Percentiles rank a stretch among this genome's conserved stretches.
Evolutionary conservation across 495 filamentous ascomycete genomes (phyloP).

Genomic region (Tuber melanosporum): DNA sequence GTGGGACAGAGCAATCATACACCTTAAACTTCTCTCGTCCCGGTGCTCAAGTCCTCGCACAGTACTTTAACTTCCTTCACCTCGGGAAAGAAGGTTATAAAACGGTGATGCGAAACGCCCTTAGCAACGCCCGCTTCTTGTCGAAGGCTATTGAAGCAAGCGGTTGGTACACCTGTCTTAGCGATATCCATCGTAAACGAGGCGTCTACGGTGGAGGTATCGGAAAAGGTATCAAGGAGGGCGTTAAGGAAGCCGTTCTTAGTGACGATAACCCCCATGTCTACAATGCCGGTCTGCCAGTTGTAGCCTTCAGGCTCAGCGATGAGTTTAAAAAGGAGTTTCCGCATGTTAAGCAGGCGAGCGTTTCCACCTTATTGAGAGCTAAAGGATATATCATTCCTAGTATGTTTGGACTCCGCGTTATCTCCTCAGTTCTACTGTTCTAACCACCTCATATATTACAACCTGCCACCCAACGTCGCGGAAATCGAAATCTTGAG

Average conservation of each 20-base stretch:
- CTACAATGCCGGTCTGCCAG: conserved; percentile 63
- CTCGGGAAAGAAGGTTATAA: conserved; percentile 62
- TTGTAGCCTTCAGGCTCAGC: conserved; percentile 62
- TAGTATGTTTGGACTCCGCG: conserved; percentile 44
- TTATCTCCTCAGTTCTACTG: background rate
- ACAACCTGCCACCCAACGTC: conserved; percentile 60
- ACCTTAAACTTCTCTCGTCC: conserved; percentile 72
- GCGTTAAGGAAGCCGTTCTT: conserved; percentile 44
- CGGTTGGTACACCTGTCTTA: conserved; percentile 64
- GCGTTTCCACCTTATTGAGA: conserved; percentile 58
- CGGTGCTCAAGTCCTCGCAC: conserved; percentile 63
- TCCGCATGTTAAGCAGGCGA: conserved; percentile 61
- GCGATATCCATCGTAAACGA: conserved; percentile 60
- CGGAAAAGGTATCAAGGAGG: conserved; percentile 31
- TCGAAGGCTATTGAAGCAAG: conserved; percentile 63
- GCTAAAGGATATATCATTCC: conserved; percentile 71
- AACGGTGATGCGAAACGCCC: conserved; percentile 62
- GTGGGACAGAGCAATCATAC: conserved; percentile 66
- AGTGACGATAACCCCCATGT: conserved; percentile 48
- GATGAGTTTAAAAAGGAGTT: conserved; percentile 58
- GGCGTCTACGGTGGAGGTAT: conserved; percentile 37
- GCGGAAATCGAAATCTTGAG: conserved; percentile 62
- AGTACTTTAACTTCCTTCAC: conserved; percentile 73
- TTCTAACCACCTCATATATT: conserved; percentile 46
- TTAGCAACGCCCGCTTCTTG: conserved; percentile 62